Evolutionary conservation across 257 asterid genomes (phyloP).

Genomic region (Anisodus acutangulus): DNA sequence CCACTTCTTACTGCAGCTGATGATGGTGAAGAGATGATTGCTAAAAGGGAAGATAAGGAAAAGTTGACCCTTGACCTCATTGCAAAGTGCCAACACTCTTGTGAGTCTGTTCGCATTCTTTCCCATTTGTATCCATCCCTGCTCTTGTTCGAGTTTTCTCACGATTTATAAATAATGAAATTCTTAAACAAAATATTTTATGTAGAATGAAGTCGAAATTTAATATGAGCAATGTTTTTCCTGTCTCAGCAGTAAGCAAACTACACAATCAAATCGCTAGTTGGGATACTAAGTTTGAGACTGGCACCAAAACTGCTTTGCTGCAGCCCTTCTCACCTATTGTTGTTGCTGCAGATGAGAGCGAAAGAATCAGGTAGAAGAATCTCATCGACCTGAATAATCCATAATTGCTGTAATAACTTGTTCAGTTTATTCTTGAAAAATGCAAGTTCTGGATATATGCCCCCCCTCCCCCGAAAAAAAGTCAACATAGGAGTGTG

Average conservation of each 20-base stretch:
- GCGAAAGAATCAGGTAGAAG: conserved; percentile 80
- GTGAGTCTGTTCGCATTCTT: conserved; percentile 49
- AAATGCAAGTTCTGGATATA: neutral
- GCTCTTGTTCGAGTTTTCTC: conserved; percentile 2
- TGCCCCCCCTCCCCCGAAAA: neutral
- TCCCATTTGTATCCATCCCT: neutral
- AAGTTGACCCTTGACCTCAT: conserved; percentile 78
- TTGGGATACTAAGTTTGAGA: conserved; percentile 96
- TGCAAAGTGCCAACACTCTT: conserved; percentile 82
- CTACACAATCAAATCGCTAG: conserved; percentile 90
- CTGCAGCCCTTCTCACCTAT: conserved; percentile 88
- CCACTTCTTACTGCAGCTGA: conserved; percentile 90
- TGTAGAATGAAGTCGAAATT: neutral
- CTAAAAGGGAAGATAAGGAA: conserved; percentile 87
- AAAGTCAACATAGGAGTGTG: neutral
- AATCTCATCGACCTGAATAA: conserved; percentile 21
- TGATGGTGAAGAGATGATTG: conserved; percentile 79
- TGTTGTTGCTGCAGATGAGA: conserved; percentile 91
- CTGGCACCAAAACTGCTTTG: conserved; percentile 76
- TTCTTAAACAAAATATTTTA: neutral
- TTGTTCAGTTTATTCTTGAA: conserved; percentile 1
- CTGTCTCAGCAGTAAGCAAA: conserved; percentile 74
- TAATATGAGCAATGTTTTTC: conserved; percentile 22
- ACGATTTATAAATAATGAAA: neutral
- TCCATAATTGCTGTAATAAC: neutral